Percentiles rank a stretch among this genome's conserved stretches.
These are phyloP conservation scores for Bacidia rubella DNA, from an alignment of 495 filamentous ascomycete genomes.

Conservation along the genomic window DNA sequence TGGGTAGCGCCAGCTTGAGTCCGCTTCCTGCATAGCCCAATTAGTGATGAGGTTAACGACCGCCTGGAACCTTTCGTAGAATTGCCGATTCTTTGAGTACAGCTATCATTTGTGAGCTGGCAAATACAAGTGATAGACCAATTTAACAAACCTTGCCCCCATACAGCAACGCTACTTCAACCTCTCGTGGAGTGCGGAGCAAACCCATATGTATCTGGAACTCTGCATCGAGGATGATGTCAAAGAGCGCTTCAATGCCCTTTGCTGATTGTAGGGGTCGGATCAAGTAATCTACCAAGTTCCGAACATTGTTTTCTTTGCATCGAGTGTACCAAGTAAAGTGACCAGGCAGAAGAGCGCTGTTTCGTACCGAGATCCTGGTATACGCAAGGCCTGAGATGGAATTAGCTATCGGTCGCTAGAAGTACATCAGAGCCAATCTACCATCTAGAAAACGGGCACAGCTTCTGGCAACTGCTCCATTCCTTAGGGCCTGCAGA, in stretches of 20 bases:
- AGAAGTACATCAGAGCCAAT: not conserved
- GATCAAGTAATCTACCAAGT: slow-evolving; percentile 5
- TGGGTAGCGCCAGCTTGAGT: slow-evolving; percentile 3
- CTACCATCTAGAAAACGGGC: not conserved
- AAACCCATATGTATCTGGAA: not conserved
- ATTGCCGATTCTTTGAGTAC: not conserved
- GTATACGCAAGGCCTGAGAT: not conserved
- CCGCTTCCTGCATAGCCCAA: not conserved
- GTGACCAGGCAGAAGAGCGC: not conserved
- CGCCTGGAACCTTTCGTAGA: not conserved
- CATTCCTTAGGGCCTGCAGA: not conserved
- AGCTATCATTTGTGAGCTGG: slow-evolving; percentile 2
- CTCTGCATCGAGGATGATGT: not conserved
- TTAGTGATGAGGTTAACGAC: not conserved
- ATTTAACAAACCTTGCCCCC: slow-evolving; percentile 2
- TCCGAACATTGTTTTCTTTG: slow-evolving; percentile 5
- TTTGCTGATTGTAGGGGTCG: not conserved
- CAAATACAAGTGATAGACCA: not conserved
- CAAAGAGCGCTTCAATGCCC: slow-evolving; percentile 1
- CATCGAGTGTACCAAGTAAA: slow-evolving; percentile 6
- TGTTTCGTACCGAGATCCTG: not conserved
- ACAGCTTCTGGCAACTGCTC: not conserved
- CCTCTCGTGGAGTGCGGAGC: slow-evolving; percentile 6
- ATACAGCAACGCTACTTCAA: slow-evolving; percentile 5
- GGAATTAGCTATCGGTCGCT: not conserved